Evolutionary conservation across 169 alveolate genomes (phyloP), one percentile per base, ranked within the genome.

Genomic region (Plasmodium billcollinsi): DNA sequence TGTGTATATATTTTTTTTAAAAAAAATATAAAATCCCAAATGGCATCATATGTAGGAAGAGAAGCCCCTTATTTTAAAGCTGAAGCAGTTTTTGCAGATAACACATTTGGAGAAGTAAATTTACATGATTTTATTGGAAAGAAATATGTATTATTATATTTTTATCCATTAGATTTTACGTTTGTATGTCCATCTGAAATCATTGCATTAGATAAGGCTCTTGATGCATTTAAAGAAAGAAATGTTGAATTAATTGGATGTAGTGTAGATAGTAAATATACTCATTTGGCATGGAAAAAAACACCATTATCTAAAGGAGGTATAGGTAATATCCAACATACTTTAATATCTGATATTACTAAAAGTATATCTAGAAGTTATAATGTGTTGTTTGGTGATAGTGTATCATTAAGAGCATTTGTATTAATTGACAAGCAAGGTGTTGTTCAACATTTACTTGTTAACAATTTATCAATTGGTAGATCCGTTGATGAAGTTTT

Each of bases 131-230:
- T 95, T 96, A 93, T 94, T 74, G 99, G 99, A 18, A 96, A 97
- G 91, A 96, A 97, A 95, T 98, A 98, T 93, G 98, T 98, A 2
- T 97, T 98, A 50, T 95, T 99, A 33, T 99, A 98, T 97, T 98
- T 98, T 96, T 99, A 99, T 94, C 99, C 99, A 21, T 93, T 98
- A 83, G 99, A 99, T 93, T 99, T 99, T 95, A 99, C 99, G 49
- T 99, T 98, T 80, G 99, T 99, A 24, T 99, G 99, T 94, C 99
- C 99, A 33, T 98, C 99, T 45, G 99, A 99, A 94, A 98, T 98
- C 71, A 93, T 97, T 69, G 99, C 99, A 33, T 98, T 98, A 95
- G 95, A 97, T 92, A 97, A 97, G 59, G 96, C 98, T 18, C 93
- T 97, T 12, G 96, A 97, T 29, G 98, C 97, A 61, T 98, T 99